Conservation (phyloP, 176 grass and related monocot species). For the maize (Zea mays) region Zm-B73-REFERENCE-NAM-5.0 NC_050096.1:305986501-305987000, state of each 20-base stretch:
- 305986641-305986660: no score
- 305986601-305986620: no score
- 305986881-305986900: background rate
- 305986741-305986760: no score
- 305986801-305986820: background rate
- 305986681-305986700: no score
- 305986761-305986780: background rate
- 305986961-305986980: background rate
- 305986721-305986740: no score
- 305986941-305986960: constrained; percentile 18
- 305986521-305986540: background rate
- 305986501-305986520: background rate
- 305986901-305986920: constrained; percentile 9
- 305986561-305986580: background rate
- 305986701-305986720: no score
- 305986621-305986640: no score
- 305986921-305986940: constrained; percentile 22
- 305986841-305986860: background rate
- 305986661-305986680: no score
- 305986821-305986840: background rate
- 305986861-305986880: background rate
- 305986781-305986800: background rate
- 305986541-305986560: background rate
- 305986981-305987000: constrained; percentile 24
- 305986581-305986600: no score